Evolutionary conservation across 352 stramenopile genomes (phyloP), one percentile per base, ranked within the genome.

Genomic region (Globisporangium recalcitrans): DNA sequence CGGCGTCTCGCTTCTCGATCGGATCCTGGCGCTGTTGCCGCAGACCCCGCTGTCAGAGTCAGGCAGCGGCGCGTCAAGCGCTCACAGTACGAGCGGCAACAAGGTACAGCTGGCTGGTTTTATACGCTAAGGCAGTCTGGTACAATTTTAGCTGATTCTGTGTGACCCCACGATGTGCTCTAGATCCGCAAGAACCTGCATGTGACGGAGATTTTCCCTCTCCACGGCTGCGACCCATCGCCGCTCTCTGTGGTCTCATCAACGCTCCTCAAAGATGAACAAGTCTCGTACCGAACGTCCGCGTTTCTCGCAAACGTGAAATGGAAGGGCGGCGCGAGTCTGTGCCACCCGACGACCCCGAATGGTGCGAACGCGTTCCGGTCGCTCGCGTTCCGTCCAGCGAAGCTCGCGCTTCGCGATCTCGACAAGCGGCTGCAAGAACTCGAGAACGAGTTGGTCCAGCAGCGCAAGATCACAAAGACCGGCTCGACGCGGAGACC

Each of bases 331-430:
- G 84, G 84, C 44, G 81, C 70, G 1, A 86, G 62, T 52, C 63
- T 93, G 26, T 90, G 80, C 29, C 84, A 91, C 65, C 69, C 80
- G 9, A 70, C 68, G 7, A 71, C 72, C 22, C 67, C 70, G 1
- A 74, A 68, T 26, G 75, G 73, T 8, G 72, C 70, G 26, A 84
- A 75, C 55, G 73, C 77, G 2, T 89, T 93, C 68, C 72, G 79
- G n/a, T 87, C 81, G 11, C 65, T 91, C 22, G 80, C 75, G 3
- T 85, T 88, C 34, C 61, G 71, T 38, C 74, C 83, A 10, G 78
- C 84, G 21, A 89, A 91, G 53, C 62, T 88, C 6, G 84, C 84
- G 29, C 67, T 93, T 8, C 76, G 80, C 11, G 81, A 93, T 57
- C 64, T 93, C 16, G 81, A 90, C 57, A 87, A 78, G 51, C 70